Percentiles rank a stretch among this genome's conserved stretches.
Conservation (phyloP, 1,284 basidiomycete genomes). For the Singerocomus inundabilis region DNA sequence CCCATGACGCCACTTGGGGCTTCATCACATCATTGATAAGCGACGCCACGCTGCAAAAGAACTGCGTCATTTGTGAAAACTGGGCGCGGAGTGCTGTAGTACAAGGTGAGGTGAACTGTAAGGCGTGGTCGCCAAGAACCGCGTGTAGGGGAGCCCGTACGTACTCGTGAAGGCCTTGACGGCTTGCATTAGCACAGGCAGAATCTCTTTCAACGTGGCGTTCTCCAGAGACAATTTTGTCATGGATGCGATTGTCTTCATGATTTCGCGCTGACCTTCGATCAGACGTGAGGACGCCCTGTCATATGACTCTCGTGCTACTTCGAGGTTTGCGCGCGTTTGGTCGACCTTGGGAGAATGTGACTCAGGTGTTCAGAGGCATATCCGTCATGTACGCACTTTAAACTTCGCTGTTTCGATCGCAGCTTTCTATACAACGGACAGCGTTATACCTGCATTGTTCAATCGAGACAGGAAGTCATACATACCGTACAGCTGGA, state of each 20-base stretch:
- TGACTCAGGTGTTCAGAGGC: not conserved
- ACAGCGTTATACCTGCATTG: not conserved
- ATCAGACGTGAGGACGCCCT: slow-evolving; percentile 14
- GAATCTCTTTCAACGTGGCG: slow-evolving; percentile 20
- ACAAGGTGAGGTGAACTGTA: not conserved
- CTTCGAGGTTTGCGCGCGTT: slow-evolving; percentile 21
- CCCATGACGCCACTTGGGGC: slow-evolving; percentile 20
- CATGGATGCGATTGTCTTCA: slow-evolving; percentile 21
- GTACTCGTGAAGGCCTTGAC: slow-evolving; percentile 21
- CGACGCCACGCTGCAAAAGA: slow-evolving; percentile 19
- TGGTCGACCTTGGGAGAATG: slow-evolving; percentile 15
- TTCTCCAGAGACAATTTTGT: slow-evolving; percentile 21
- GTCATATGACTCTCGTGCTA: slow-evolving; percentile 17
- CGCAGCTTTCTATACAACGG: slow-evolving; percentile 10
- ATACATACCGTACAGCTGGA: slow-evolving; percentile 8
- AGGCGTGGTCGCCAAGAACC: not conserved
- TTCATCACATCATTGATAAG: slow-evolving; percentile 24
- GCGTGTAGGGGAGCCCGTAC: not conserved
- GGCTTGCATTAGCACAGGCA: slow-evolving; percentile 18
- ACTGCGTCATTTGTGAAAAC: slow-evolving; percentile 21
- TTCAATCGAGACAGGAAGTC: not conserved
- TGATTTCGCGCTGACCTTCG: slow-evolving; percentile 20
- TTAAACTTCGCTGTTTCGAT: slow-evolving; percentile 11
- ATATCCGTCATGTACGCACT: not conserved
- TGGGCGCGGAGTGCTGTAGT: slow-evolving; percentile 16